Evolutionary conservation across 768 basidiomycete genomes (phyloP).

Genomic region (Pholiota conissans): DNA sequence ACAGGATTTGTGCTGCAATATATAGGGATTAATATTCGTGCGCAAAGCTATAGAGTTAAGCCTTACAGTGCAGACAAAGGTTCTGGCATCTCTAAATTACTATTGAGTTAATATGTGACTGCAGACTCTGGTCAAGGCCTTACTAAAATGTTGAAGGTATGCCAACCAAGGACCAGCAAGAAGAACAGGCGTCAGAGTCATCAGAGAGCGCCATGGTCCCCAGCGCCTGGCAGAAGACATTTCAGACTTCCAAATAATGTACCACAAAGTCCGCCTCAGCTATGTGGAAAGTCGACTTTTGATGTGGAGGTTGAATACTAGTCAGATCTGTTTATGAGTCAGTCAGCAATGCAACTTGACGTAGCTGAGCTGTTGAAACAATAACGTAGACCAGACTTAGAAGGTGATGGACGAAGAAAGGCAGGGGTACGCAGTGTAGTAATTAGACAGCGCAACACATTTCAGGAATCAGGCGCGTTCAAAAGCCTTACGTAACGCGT

Average conservation of each 20-base stretch:
- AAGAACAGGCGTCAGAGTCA: constrained; percentile 55
- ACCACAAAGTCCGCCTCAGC: too few relatives aligned
- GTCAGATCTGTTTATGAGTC: too few relatives aligned
- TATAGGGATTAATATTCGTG: not conserved
- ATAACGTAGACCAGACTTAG: too few relatives aligned
- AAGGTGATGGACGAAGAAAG: not conserved
- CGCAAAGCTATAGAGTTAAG: not conserved
- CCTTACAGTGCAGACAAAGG: constrained; percentile 56
- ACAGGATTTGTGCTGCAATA: constrained; percentile 40
- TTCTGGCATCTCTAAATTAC: constrained; percentile 49
- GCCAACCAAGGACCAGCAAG: constrained; percentile 48
- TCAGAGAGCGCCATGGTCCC: constrained; percentile 61
- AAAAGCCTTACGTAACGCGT: not conserved
- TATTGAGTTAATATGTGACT: not conserved
- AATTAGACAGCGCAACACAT: too few relatives aligned
- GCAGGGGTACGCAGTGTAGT: not conserved
- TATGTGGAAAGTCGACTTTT: too few relatives aligned
- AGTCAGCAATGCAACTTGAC: too few relatives aligned
- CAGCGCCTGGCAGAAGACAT: constrained; percentile 38
- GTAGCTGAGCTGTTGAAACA: too few relatives aligned
- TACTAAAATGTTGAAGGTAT: constrained; percentile 49
- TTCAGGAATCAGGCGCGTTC: not conserved
- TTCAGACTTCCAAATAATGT: not conserved
- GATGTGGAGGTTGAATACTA: too few relatives aligned
- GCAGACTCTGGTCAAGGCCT: constrained; percentile 17